Base-by-base conservation (phyloP, 1,139 yeast species). In the Candida tropicalis region DNA sequence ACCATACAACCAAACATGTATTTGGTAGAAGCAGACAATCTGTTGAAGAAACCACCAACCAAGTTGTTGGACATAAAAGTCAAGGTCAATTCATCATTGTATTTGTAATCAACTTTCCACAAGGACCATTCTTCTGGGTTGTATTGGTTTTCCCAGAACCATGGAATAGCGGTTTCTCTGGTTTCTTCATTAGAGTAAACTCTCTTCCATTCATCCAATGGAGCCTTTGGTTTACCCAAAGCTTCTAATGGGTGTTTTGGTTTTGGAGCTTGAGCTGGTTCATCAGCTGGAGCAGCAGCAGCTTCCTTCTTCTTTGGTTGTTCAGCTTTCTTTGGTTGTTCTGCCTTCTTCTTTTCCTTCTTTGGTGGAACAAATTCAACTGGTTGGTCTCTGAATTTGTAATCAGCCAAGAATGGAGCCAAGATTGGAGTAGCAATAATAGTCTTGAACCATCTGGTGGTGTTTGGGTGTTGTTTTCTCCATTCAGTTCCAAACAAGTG, bases 31-130 rank as follows among this genome's bases (percentile, higher is more conserved):
- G 82, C 98, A 52, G 83, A 66, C 64, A 93, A 82, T 79, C 99
- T 88, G 86, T 83, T 84, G 83, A 91, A 89, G 89, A 93, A 91
- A 66, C 99, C 99, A 68, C 98, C 98, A 65, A 93, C 78, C 73
- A 89, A 82, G 84, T 93, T 93, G 85, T 90, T 90, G 59, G 98
- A 88, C 98, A 93, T 93, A 79, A 93, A 93, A 57, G 96, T 86
- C 72, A 87, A 75, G 59, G 97, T 91, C 70, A 93, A 82, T 79
- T 93, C 99, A 60, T 93, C 98, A 70, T 93, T 91, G 82, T 93
- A 93, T 82, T 87, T 89, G 91, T 87, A 93, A 67, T 83, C 95
- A 62, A 90, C 96, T 79, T 80, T 88, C 89, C 89, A 93, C 62
- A 93, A 71, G 48, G 98, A 90, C 89, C 91, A 93, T 73, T 93